A percentile compares a stretch with the other conserved stretches of the same genome.
phyloP scores from a whole-genome alignment of 169 alveolate genomes.

The Plasmodium falciparum region DNA sequence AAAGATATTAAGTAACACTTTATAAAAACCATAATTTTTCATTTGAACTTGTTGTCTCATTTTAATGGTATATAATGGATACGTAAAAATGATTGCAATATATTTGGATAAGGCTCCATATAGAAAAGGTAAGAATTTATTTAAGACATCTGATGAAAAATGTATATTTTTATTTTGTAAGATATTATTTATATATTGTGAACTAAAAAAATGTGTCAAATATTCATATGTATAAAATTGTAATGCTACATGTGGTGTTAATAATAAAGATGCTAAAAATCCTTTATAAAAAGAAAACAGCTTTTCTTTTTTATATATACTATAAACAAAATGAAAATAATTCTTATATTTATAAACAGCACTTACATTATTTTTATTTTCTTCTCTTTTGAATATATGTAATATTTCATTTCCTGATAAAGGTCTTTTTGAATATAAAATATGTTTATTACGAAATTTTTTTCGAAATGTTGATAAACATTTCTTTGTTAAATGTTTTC shows the following conservation, averaged over 20 bases:
- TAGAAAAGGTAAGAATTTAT: constrained; percentile 51
- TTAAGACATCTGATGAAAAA: constrained; percentile 29
- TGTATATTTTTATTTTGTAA: constrained; percentile 6
- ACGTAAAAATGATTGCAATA: constrained; percentile 56
- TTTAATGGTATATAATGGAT: constrained; percentile 71
- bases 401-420: constrained; percentile 42
- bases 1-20: constrained; percentile 57
- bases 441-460: constrained; percentile 42
- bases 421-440: constrained; percentile 33
- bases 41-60: constrained; percentile 77
- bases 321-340: constrained; percentile 67
- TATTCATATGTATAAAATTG: constrained; percentile 70
- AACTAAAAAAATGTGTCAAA: constrained; percentile 32
- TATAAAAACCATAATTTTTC: constrained; percentile 46
- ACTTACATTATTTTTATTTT: constrained; percentile 41
- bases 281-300: constrained; percentile 67
- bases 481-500: constrained; percentile 38
- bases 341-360: constrained; percentile 50
- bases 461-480: constrained; percentile 20
- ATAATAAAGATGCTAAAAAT: constrained; percentile 50
- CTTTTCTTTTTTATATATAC: constrained; percentile 60
- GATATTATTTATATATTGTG: constrained; percentile 26
- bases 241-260: constrained; percentile 71
- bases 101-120: constrained; percentile 69
- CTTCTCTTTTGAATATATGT: constrained; percentile 56